phyloP scores from a whole-genome alignment of 192 early-diverging fungal species.

The Backusella morwellensis region DNA sequence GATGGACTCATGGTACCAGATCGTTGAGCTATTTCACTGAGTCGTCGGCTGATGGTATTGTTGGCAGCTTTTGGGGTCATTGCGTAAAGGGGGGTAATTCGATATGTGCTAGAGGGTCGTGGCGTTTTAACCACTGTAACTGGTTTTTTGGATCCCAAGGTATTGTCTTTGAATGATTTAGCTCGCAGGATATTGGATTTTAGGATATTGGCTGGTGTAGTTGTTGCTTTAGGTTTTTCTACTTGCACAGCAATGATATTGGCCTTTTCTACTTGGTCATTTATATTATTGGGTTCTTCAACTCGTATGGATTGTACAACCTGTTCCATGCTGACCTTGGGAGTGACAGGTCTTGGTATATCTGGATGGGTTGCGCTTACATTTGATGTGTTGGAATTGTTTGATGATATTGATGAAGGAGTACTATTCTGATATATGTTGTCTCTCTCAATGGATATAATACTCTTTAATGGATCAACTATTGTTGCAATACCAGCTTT shows the following conservation, averaged over 20 bases:
- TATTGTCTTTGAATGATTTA: background rate
- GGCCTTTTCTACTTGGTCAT: background rate
- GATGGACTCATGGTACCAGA: background rate
- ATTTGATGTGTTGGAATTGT: background rate
- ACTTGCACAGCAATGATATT: background rate
- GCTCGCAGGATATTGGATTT: background rate
- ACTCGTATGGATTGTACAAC: background rate
- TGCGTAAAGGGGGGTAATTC: background rate
- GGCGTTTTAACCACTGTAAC: background rate
- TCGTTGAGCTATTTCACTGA: background rate
- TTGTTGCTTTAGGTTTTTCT: background rate
- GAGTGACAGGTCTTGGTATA: background rate
- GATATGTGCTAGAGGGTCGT: background rate
- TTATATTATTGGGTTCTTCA: background rate
- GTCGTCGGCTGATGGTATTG: background rate
- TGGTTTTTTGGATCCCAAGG: background rate
- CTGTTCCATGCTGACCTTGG: background rate
- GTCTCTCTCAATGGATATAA: background rate
- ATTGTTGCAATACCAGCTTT: background rate
- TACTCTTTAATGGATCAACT: background rate
- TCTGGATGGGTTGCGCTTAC: background rate
- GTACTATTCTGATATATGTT: background rate
- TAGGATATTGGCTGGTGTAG: background rate
- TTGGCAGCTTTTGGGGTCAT: background rate
- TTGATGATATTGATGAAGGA: background rate